Conservation (phyloP, 2,329 filamentous ascomycete genomes). For the Aspergillus thermomutatus region DNA sequence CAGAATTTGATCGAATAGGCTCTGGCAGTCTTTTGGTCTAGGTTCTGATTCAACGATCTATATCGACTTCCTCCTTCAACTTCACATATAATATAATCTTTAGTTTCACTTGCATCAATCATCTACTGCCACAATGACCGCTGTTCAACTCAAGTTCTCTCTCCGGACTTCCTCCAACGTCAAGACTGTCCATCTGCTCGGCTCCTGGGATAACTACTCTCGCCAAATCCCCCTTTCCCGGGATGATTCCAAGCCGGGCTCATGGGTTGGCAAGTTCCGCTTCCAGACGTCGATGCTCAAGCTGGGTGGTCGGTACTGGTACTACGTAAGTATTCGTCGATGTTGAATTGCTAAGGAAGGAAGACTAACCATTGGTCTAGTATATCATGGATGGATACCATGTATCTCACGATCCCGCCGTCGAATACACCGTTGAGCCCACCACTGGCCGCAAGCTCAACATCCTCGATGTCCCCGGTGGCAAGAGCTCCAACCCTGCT, state of each 20-base stretch:
- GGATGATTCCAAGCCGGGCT: constrained; percentile 80
- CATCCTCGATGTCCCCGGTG: constrained; percentile 83
- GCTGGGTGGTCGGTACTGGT: constrained; percentile 95
- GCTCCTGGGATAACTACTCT: constrained; percentile 96
- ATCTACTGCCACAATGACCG: constrained; percentile 64
- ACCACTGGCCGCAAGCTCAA: constrained; percentile 96
- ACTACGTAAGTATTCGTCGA: constrained; percentile 62
- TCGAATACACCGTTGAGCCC: constrained; percentile 85
- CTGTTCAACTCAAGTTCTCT: constrained; percentile 91
- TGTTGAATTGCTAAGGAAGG: not conserved
- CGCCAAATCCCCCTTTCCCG: constrained; percentile 92
- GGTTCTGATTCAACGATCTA: constrained; percentile 15
- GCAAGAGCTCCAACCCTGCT: constrained; percentile 42
- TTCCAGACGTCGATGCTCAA: constrained; percentile 85
- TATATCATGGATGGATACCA: constrained; percentile 99
- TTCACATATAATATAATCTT: constrained; percentile 22
- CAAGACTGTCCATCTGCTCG: constrained; percentile 96
- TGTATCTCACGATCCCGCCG: constrained; percentile 91
- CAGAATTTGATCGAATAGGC: constrained; percentile 17
- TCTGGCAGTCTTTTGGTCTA: constrained; percentile 28
- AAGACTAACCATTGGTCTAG: constrained; percentile 21
- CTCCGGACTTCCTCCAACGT: constrained; percentile 93
- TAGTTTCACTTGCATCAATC: constrained; percentile 32
- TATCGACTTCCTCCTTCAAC: constrained; percentile 17
- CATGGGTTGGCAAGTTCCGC: constrained; percentile 94